Base-by-base conservation (phyloP, 2,329 filamentous ascomycete genomes). In the Alternaria hordeiaustralica region DNA sequence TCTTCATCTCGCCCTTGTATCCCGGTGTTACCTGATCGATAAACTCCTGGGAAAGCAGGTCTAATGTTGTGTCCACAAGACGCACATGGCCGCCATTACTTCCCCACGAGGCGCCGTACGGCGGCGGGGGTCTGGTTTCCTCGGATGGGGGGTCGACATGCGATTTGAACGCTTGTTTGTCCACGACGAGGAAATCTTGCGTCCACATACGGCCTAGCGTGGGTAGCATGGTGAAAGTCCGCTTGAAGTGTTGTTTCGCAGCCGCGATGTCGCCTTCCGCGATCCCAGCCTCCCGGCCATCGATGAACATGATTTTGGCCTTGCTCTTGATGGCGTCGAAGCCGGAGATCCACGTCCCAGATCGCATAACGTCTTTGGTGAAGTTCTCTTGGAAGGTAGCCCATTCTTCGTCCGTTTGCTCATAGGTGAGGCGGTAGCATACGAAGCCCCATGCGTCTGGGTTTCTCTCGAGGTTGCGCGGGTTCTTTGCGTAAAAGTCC, bases 341-440 rank as follows among this genome's bases (percentile, higher is more conserved):
- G 18, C 47, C 47, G 6, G 28, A 20, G 18, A 51, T 51, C 47
- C 47, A 69, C 7, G 57, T 25, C 4, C 68, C 66, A 12, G 68
- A 63, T 18, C 60, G 58, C 18, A 26, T 50, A 3, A 66, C 13
- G 36, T 71, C 71, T 11, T 43, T 49, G 11, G 58, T 51, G 12
- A 73, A 46, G 36, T 68, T 72, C 5, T 41, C 44, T 25, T 54
- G 45, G 26, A 73, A 71, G 2, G 43, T 18, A 8, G 55, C 41
- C 71, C 71, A 73, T 60, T 73, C 65, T 12, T 61, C 58, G 13
- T 68, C 57, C 0, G 55, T 68, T 23, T 72, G 55, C 5, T 54
- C 36, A 45, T 73, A 72, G 1, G 69, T 71, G 4, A 73, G 55
- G 11, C 70, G 63, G 47, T 73, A 73, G 41, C 58, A 64, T 0